phyloP scores from a whole-genome alignment of 805 yeast species.

The Lachancea mirantina region DNA sequence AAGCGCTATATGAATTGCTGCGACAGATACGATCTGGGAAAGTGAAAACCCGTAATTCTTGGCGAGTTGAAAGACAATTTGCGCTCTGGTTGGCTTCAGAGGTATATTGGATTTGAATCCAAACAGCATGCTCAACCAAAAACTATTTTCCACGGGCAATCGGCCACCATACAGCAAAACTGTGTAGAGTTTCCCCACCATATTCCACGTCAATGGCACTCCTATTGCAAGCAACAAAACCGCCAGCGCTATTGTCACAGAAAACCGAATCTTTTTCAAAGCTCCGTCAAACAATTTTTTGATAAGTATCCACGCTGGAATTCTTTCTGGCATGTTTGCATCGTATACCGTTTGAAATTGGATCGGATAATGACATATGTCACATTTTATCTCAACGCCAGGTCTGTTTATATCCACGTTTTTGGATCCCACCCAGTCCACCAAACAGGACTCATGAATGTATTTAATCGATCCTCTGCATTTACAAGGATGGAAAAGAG shows the following conservation, averaged over 20 bases:
- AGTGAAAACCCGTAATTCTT: constrained; percentile 24
- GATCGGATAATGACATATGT: constrained; percentile 76
- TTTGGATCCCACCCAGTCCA: constrained; percentile 67
- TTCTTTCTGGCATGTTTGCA: constrained; percentile 53
- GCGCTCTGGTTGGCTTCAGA: constrained; percentile 6
- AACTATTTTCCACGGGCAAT: constrained; percentile 35
- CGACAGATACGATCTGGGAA: constrained; percentile 34
- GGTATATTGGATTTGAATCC: constrained; percentile 17
- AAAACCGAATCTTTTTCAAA: constrained; percentile 13
- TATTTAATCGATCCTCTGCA: constrained; percentile 91
- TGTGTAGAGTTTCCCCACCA: constrained; percentile 46
- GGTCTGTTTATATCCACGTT: constrained; percentile 27
- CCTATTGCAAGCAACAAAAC: constrained; percentile 41
- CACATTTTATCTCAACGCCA: constrained; percentile 61
- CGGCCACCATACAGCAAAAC: constrained; percentile 47
- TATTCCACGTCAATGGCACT: constrained; percentile 52
- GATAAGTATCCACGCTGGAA: constrained; percentile 49
- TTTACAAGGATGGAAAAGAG: constrained; percentile 84
- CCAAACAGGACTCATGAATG: constrained; percentile 86
- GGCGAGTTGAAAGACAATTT: constrained; percentile 13
- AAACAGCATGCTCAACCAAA: constrained; percentile 22
- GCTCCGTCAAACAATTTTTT: constrained; percentile 30
- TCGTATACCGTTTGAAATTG: constrained; percentile 59
- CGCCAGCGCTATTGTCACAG: constrained; percentile 17
- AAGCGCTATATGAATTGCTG: constrained; percentile 39